Percentiles rank a stretch among this genome's conserved stretches.
These are phyloP conservation scores for Tagetes erecta DNA, from an alignment of 129 eudicot species.

Conservation along the genomic window DNA sequence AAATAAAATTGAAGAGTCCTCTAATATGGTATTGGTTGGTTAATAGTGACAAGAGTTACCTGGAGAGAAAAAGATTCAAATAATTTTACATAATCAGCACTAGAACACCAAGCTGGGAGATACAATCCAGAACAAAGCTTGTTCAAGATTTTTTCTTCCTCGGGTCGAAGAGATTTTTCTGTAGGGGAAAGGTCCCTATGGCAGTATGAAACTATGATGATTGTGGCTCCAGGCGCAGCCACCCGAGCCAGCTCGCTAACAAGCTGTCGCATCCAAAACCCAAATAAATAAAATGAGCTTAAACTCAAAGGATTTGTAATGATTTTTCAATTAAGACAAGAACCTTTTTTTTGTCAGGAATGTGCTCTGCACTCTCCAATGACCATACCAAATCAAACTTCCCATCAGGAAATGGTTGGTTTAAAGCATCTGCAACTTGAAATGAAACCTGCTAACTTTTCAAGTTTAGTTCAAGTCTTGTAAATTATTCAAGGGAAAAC, in stretches of 20 bases:
- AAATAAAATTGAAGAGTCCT: background rate
- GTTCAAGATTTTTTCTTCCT: constrained; percentile 59
- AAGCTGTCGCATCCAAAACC: constrained; percentile 43
- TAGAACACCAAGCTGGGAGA: constrained; percentile 91
- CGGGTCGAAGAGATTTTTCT: constrained; percentile 63
- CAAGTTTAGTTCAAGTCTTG: constrained; percentile 13
- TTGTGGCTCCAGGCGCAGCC: constrained; percentile 87
- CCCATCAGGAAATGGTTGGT: constrained; percentile 85
- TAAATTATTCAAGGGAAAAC: no score
- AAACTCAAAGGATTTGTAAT: background rate
- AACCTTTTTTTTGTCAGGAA: constrained; percentile 90
- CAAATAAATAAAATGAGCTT: background rate
- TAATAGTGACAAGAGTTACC: constrained; percentile 36
- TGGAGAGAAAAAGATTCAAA: constrained; percentile 66
- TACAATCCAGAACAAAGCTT: constrained; percentile 66
- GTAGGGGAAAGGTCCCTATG: constrained; percentile 76
- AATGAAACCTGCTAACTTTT: constrained; percentile 62
- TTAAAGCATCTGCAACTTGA: constrained; percentile 89
- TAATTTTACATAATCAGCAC: constrained; percentile 71
- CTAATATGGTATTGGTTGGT: background rate
- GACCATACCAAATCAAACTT: constrained; percentile 88
- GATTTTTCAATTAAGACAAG: background rate
- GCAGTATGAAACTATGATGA: constrained; percentile 87
- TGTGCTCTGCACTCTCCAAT: constrained; percentile 97
- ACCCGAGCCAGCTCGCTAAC: constrained; percentile 84